phyloP scores from a whole-genome alignment of 2,329 filamentous ascomycete species.

The Calonectria montana region DNA sequence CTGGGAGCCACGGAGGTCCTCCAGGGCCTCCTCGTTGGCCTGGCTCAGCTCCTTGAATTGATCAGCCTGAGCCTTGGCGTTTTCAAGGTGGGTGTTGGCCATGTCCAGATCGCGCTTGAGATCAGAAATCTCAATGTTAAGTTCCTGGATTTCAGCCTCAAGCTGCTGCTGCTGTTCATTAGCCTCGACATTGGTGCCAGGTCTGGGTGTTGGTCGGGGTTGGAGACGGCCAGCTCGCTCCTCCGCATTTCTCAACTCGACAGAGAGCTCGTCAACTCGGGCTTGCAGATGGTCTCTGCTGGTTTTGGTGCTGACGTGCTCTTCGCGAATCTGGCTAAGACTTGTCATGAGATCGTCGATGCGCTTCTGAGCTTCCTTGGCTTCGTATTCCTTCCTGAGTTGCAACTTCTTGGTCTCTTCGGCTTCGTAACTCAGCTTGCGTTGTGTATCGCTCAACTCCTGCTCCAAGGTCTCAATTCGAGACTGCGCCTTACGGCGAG shows the following conservation, averaged over 20 bases:
- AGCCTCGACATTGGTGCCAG: slow-evolving; percentile 56
- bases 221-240: slow-evolving; percentile 87
- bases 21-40: slow-evolving; percentile 85
- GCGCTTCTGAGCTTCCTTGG: slow-evolving; percentile 86
- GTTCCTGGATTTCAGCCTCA: slow-evolving; percentile 78
- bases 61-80: slow-evolving; percentile 82
- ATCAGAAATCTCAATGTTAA: slow-evolving; percentile 85
- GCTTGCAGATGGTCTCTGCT: slow-evolving; percentile 89
- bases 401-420: slow-evolving; percentile 87
- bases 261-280: slow-evolving; percentile 87
- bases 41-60: slow-evolving; percentile 92
- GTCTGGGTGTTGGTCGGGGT: slow-evolving; percentile 77
- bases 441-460: slow-evolving; percentile 82
- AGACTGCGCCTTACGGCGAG: slow-evolving; percentile 80
- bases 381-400: slow-evolving; percentile 89
- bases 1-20: slow-evolving; percentile 81
- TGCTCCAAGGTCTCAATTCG: slow-evolving; percentile 83
- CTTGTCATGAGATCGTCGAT: slow-evolving; percentile 91
- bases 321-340: slow-evolving; percentile 84
- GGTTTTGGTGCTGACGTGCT: slow-evolving; percentile 87
- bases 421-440: slow-evolving; percentile 83
- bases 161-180: slow-evolving; percentile 60
- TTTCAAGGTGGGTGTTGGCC: slow-evolving; percentile 82
- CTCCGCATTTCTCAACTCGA: slow-evolving; percentile 89
- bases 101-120: slow-evolving; percentile 89